Evolutionary conservation across 805 yeast genomes (phyloP).

Genomic region (Hanseniaspora thailandica): DNA sequence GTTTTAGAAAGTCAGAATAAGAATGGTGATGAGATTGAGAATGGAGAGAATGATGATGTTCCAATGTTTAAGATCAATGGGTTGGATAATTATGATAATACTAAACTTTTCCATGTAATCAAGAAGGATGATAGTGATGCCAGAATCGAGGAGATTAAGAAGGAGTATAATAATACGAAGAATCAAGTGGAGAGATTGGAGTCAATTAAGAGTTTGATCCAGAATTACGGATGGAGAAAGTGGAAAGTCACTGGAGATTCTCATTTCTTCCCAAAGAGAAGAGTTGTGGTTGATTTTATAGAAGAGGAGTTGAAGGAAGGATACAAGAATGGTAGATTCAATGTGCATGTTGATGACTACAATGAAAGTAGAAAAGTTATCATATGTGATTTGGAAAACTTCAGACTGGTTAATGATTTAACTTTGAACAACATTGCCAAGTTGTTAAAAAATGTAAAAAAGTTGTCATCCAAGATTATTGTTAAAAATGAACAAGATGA

Average conservation of each 20-base stretch:
- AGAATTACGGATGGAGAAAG: constrained; percentile 29
- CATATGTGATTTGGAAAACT: constrained; percentile 29
- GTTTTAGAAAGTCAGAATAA: constrained; percentile 11
- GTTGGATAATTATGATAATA: background rate
- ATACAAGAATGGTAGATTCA: constrained; percentile 26
- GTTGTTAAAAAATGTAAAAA: constrained; percentile 26
- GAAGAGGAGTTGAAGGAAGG: constrained; percentile 29
- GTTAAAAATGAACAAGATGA: background rate
- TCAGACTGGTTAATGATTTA: constrained; percentile 27
- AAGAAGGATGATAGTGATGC: constrained; percentile 1
- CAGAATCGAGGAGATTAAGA: background rate
- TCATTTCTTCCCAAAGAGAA: constrained; percentile 31
- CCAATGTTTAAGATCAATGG: constrained; percentile 2
- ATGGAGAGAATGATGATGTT: background rate
- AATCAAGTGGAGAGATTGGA: background rate
- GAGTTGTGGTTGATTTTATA: constrained; percentile 31
- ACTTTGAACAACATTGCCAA: constrained; percentile 28
- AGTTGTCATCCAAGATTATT: background rate
- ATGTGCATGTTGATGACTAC: constrained; percentile 23
- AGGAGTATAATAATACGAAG: constrained; percentile 16
- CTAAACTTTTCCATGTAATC: background rate
- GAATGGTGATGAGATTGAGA: background rate
- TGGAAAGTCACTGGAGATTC: constrained; percentile 33
- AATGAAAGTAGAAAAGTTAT: constrained; percentile 27
- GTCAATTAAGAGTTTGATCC: constrained; percentile 26